Base-by-base conservation (phyloP, 2,329 filamentous ascomycete genomes). In the Endothia cerciana region DNA sequence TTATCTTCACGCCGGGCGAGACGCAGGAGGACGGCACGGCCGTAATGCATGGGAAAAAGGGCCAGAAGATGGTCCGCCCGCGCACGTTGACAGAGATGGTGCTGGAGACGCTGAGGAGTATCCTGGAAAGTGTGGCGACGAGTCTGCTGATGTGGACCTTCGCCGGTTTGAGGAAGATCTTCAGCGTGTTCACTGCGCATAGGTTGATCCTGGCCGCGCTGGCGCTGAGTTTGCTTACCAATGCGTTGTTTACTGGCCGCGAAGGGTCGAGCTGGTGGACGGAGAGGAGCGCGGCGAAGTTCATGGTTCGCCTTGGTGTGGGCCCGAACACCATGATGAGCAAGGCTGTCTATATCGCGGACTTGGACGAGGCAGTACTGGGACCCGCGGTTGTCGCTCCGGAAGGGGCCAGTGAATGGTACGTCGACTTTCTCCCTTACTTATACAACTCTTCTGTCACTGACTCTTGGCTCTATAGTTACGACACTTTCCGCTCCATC, bases 241-340 rank as follows among this genome's bases (percentile, higher is more conserved):
- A 98, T 73, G 77, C 90, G 28, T 84, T 93, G 70, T 87, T 94
- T 73, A 89, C 91, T 0, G 91, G 90, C 15, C 87, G 89, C 69
- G 89, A 92, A 74, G 86, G 87, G 7, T 87, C 89, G 72, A 82
- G 85, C 1, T 98, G 93, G 93, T 97, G 92, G 91, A 84, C 87
- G 56, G 94, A 98, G 78, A 87, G 93, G 65, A 89, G 87, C 67
- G 93, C 94, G 1, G 86, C 85, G 19, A 89, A 84, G 49, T 97
- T 94, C 76, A 95, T 99, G 93, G 82, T 82, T 41, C 84, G 89
- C 15, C 80, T 98, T 17, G 94, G 94, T 11, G 88, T 98, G 8
- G 85, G 86, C 3, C 92, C 94, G 8, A 91, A 96, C 71, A 78
- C 84, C 25, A 85, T 90, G 69, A 94, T 97, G 91, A 91, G 90